Evolutionary conservation across 345 rosid species (phyloP).

Genomic region (Euphorbia pulcherrima): DNA sequence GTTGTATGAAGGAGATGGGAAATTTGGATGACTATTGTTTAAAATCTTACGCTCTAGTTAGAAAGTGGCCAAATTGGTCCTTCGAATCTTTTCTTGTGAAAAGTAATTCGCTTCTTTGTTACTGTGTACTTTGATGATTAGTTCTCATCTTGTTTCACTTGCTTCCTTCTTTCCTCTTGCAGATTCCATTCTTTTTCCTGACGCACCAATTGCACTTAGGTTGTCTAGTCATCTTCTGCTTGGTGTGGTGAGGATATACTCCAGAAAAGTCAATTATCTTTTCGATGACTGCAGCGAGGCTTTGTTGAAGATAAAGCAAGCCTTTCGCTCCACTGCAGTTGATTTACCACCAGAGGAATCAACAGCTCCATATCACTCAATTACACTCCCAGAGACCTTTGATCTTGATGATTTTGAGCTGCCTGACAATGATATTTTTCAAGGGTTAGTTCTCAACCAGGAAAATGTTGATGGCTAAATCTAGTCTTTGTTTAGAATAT

Average conservation of each 20-base stretch:
- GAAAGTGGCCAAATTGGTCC: background rate
- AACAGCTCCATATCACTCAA: slow-evolving; percentile 95
- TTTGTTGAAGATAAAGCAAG: slow-evolving; percentile 95
- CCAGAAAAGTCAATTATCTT: slow-evolving; percentile 95
- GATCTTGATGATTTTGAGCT: slow-evolving; percentile 99
- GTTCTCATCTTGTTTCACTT: slow-evolving; percentile 15
- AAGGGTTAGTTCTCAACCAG: slow-evolving; percentile 63
- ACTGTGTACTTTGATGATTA: background rate
- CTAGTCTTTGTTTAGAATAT: background rate
- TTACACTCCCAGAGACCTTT: slow-evolving; percentile 98
- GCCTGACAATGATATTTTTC: slow-evolving; percentile 89
- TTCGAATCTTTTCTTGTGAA: background rate
- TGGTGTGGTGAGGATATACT: slow-evolving; percentile 98
- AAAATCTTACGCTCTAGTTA: background rate
- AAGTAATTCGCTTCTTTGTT: slow-evolving; percentile 1
- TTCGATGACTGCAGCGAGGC: slow-evolving; percentile 99
- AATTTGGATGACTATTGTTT: background rate
- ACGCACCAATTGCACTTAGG: slow-evolving; percentile 86
- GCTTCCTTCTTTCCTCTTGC: slow-evolving; percentile 16
- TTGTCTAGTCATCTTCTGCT: slow-evolving; percentile 97
- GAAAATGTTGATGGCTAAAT: background rate
- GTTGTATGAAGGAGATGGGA: background rate
- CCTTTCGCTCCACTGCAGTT: slow-evolving; percentile 96
- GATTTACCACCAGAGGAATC: slow-evolving; percentile 99
- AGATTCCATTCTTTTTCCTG: slow-evolving; percentile 98